phyloP scores from a whole-genome alignment of 148 eudicot species.

The Dysphania ambrosioides region DNA sequence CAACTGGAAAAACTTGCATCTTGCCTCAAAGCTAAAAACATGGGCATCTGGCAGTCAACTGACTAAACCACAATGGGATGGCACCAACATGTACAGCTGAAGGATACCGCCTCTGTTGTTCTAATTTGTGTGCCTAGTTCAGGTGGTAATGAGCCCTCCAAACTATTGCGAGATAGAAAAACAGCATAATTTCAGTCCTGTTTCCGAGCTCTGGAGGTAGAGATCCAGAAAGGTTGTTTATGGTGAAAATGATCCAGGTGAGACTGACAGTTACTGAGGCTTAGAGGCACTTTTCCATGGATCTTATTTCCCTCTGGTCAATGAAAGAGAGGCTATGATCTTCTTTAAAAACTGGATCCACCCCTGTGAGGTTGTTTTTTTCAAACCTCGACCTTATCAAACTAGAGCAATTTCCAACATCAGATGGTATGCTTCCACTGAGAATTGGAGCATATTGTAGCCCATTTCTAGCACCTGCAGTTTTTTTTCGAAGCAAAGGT shows the following conservation, averaged over 20 bases:
- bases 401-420: conserved; percentile 55
- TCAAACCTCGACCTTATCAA: conserved; percentile 53
- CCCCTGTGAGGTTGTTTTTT: conserved; percentile 58
- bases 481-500: conserved; percentile 52
- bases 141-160: conserved; percentile 58
- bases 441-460: conserved; percentile 49
- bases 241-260: conserved; percentile 45
- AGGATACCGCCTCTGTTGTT: too few relatives aligned
- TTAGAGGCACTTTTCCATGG: conserved; percentile 49
- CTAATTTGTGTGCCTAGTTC: conserved; percentile 47
- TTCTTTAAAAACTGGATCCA: conserved; percentile 50
- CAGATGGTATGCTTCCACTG: conserved; percentile 57
- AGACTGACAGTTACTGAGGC: conserved; percentile 47
- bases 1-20: too few relatives aligned
- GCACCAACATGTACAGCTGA: too few relatives aligned
- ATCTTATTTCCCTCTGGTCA: conserved; percentile 59
- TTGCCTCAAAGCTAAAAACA: too few relatives aligned
- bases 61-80: too few relatives aligned
- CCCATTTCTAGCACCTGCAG: conserved; percentile 46
- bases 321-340: conserved; percentile 35
- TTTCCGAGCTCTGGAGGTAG: conserved; percentile 57
- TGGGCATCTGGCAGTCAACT: too few relatives aligned
- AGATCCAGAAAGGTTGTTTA: conserved; percentile 53
- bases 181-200: conserved; percentile 43
- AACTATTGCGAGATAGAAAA: conserved; percentile 50